Percentiles rank a stretch among this genome's conserved stretches.
phyloP scores from a whole-genome alignment of 2,329 filamentous ascomycete genomes.

The Coniochaeta sp. region DNA sequence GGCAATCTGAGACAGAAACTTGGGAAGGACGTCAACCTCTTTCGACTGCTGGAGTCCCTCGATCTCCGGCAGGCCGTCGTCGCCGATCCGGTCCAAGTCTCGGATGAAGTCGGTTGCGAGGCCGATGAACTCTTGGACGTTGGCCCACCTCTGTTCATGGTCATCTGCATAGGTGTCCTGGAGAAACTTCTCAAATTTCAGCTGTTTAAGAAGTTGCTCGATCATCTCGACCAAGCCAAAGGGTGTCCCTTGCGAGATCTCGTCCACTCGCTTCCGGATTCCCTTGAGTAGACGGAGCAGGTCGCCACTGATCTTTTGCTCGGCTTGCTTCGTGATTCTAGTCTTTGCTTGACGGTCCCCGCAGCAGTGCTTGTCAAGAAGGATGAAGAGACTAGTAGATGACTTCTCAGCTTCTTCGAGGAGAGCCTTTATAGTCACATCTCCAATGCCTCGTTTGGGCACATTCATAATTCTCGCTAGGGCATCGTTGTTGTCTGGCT shows the following conservation, averaged over 20 bases:
- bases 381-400: constrained; percentile 65
- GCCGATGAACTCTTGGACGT: constrained; percentile 78
- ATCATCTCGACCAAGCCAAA: constrained; percentile 40
- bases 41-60: constrained; percentile 63
- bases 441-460: constrained; percentile 74
- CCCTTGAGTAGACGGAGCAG: constrained; percentile 36
- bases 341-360: constrained; percentile 39
- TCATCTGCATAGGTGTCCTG: constrained; percentile 65
- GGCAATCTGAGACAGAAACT: constrained; percentile 84
- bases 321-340: constrained; percentile 40
- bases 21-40: constrained; percentile 57
- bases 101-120: constrained; percentile 66
- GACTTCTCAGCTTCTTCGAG: constrained; percentile 68
- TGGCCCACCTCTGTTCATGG: constrained; percentile 74
- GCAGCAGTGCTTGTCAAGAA: constrained; percentile 52
- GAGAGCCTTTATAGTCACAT: constrained; percentile 65
- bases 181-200: constrained; percentile 69
- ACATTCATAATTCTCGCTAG: constrained; percentile 77
- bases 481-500: constrained; percentile 82
- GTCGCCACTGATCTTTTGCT: constrained; percentile 44
- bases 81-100: constrained; percentile 34
- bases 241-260: constrained; percentile 17
- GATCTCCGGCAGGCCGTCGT: constrained; percentile 56
- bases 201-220: constrained; percentile 50
- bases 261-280: constrained; percentile 22